phyloP scores from a whole-genome alignment of 2,329 filamentous ascomycete genomes.

The Cladosporium austrohemisphaericum region DNA sequence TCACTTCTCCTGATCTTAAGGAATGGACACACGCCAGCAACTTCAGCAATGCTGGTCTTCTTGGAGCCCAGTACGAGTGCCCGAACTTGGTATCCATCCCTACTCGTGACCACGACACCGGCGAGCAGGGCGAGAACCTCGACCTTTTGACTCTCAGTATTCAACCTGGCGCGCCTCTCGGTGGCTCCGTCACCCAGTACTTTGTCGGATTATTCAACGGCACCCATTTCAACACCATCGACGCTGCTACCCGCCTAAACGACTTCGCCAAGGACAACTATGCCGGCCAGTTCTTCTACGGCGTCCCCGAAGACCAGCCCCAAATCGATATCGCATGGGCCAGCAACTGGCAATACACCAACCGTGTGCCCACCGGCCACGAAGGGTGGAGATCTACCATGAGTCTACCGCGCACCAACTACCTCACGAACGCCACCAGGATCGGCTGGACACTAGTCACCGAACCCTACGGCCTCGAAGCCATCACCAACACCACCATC shows the following conservation, averaged over 20 bases:
- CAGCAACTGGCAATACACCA: conserved; percentile 56
- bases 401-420: conserved; percentile 49
- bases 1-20: conserved; percentile 54
- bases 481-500: conserved; percentile 44
- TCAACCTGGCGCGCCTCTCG: conserved; percentile 53
- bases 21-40: conserved; percentile 56
- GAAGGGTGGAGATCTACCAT: conserved; percentile 53
- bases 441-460: conserved; percentile 50
- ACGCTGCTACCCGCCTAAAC: conserved; percentile 27
- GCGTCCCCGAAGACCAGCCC: conserved; percentile 35
- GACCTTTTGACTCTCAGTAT: conserved; percentile 50
- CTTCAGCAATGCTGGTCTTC: conserved; percentile 50
- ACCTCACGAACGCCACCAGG: conserved; percentile 48
- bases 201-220: conserved; percentile 59
- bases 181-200: conserved; percentile 54
- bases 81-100: conserved; percentile 57
- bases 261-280: conserved; percentile 45
- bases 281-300: conserved; percentile 54
- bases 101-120: conserved; percentile 36
- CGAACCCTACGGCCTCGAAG: conserved; percentile 45
- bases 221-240: conserved; percentile 52
- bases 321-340: conserved; percentile 53
- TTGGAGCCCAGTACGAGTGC: conserved; percentile 58
- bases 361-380: conserved; percentile 48
- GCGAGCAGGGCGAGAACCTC: conserved; percentile 31